phyloP scores from a whole-genome alignment of 179 eudicot genomes.

The Patellifolia procumbens region DNA sequence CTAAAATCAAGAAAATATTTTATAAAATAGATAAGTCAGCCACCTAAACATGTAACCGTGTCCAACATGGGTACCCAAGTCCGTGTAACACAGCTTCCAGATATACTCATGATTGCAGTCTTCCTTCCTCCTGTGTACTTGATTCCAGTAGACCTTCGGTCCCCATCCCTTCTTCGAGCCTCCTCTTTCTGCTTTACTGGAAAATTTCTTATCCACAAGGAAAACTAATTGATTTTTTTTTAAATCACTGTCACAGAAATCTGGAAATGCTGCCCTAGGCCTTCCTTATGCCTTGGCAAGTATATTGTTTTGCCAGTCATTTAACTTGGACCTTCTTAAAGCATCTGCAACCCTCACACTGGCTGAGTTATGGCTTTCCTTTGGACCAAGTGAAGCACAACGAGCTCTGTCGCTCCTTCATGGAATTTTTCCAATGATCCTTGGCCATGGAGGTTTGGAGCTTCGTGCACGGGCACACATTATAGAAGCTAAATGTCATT shows the following conservation, averaged over 20 bases:
- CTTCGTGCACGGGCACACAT: slow-evolving; percentile 87
- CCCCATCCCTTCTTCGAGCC: not conserved
- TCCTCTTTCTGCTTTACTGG: not conserved
- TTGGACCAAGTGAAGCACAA: slow-evolving; percentile 80
- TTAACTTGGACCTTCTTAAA: slow-evolving; percentile 93
- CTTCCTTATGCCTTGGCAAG: slow-evolving; percentile 96
- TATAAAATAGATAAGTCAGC: too few species aligned
- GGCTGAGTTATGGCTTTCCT: slow-evolving; percentile 87
- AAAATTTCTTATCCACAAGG: not conserved
- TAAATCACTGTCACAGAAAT: slow-evolving; percentile 52
- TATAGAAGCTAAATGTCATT: slow-evolving; percentile 84
- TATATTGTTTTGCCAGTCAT: slow-evolving; percentile 87
- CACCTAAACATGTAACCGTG: too few species aligned
- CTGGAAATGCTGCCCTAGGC: slow-evolving; percentile 88
- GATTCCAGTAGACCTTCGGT: not conserved
- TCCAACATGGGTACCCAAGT: too few species aligned
- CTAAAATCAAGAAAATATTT: too few species aligned
- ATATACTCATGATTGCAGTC: not conserved
- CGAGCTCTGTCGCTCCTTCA: slow-evolving; percentile 71
- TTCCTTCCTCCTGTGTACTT: not conserved
- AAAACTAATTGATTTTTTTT: not conserved
- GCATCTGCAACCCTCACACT: slow-evolving; percentile 86
- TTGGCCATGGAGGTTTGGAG: slow-evolving; percentile 97
- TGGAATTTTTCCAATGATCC: slow-evolving; percentile 78
- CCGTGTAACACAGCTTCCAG: not conserved